These are phyloP conservation scores for Collybia mongolica DNA, from an alignment of 768 basidiomycete species.

Conservation along the genomic window DNA sequence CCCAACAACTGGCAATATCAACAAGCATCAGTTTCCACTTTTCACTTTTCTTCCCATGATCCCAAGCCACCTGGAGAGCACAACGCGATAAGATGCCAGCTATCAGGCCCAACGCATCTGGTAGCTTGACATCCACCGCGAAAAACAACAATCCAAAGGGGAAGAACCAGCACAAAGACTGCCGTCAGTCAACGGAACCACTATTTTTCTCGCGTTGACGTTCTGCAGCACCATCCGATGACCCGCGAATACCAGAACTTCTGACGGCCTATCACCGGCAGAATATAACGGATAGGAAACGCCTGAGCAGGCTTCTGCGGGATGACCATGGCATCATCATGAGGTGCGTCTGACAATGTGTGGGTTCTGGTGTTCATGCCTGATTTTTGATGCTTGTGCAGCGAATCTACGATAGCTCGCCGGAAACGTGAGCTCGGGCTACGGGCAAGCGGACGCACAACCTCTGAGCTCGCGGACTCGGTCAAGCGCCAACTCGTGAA, in stretches of 20 bases:
- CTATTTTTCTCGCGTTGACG: not conserved
- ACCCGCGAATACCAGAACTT: constrained; percentile 7
- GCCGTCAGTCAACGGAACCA: constrained; percentile 4
- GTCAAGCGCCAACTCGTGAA: constrained; percentile 30
- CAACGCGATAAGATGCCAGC: no score
- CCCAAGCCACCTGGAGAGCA: no score
- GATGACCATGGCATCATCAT: constrained; percentile 15
- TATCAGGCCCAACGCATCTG: no score
- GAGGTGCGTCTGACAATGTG: constrained; percentile 19
- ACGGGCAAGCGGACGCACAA: constrained; percentile 26
- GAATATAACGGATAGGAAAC: constrained; percentile 9
- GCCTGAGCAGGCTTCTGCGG: constrained; percentile 6
- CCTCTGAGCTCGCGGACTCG: constrained; percentile 20
- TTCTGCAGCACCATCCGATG: constrained; percentile 6
- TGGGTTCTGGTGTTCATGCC: not conserved
- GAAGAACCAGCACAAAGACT: constrained; percentile 11
- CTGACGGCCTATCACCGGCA: constrained; percentile 9
- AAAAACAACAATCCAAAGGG: constrained; percentile 12
- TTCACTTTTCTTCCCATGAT: no score
- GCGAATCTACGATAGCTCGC: constrained; percentile 26
- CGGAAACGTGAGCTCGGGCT: constrained; percentile 25
- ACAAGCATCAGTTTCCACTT: no score
- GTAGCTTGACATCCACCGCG: no score
- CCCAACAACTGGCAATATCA: no score
- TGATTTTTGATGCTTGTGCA: not conserved